phyloP scores from a whole-genome alignment of 306 rosid species.

The Bauhinia variegata region DNA sequence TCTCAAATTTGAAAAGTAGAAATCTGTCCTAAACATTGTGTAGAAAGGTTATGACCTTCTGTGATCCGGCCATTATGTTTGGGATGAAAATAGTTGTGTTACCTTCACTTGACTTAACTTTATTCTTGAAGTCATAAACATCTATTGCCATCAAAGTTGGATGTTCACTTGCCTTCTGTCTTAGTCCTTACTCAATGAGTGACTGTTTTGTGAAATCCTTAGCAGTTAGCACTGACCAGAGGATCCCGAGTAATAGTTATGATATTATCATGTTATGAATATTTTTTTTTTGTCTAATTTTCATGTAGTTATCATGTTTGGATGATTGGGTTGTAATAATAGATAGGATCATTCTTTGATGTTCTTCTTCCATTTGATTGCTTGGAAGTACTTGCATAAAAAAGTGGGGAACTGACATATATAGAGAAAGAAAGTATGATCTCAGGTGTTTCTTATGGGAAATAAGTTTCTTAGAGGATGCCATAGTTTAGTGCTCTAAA shows the following conservation, averaged over 20 bases:
- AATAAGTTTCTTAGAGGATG: background rate
- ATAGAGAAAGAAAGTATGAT: background rate
- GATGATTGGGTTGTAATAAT: constrained; percentile 23
- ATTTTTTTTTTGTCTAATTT: too few species aligned
- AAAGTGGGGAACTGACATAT: background rate
- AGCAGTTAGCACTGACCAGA: constrained; percentile 10
- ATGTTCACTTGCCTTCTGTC: background rate
- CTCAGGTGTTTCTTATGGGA: background rate
- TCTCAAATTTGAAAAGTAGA: background rate
- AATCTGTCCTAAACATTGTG: constrained; percentile 5
- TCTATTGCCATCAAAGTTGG: background rate
- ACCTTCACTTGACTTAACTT: constrained; percentile 1
- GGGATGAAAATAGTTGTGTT: background rate
- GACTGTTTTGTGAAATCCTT: constrained; percentile 15
- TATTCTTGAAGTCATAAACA: constrained; percentile 1
- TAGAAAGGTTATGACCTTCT: constrained; percentile 4
- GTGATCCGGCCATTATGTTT: constrained; percentile 25
- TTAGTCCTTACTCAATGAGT: background rate
- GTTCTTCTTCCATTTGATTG: background rate
- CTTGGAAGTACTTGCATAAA: background rate
- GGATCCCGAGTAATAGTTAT: background rate
- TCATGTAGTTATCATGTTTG: background rate
- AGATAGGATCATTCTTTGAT: background rate
- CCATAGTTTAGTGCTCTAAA: background rate
- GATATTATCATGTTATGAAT: background rate